Conservation (phyloP, 257 asterid genomes). For the Solanum chaucha region DNA sequence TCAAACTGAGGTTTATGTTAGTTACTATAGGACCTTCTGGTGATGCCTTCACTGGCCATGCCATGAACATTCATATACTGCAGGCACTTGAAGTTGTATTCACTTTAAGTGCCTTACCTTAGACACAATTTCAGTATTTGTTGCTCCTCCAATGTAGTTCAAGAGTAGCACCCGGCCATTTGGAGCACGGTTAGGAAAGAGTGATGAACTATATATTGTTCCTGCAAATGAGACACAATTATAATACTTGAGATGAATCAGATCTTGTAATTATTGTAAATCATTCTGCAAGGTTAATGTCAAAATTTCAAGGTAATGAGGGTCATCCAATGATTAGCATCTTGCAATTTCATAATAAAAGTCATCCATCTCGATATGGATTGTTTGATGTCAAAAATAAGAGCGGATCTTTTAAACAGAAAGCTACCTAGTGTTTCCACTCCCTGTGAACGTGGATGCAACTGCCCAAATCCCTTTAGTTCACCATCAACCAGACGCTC, state of each 20-base stretch:
- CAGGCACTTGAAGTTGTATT: background rate
- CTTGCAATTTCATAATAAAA: background rate
- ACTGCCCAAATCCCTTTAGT: constrained; percentile 94
- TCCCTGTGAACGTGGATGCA: constrained; percentile 98
- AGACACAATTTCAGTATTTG: constrained; percentile 65
- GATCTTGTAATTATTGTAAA: background rate
- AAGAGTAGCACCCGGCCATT: constrained; percentile 78
- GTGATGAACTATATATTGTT: constrained; percentile 93
- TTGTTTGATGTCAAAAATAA: background rate
- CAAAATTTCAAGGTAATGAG: background rate
- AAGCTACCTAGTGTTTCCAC: constrained; percentile 89
- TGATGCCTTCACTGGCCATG: background rate
- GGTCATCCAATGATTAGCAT: background rate
- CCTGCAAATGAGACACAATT: constrained; percentile 36
- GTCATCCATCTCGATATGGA: background rate
- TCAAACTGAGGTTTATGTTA: background rate
- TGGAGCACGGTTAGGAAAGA: constrained; percentile 97
- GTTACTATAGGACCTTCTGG: background rate
- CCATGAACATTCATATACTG: background rate
- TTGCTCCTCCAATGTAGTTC: constrained; percentile 95
- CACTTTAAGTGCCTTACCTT: constrained; percentile 39
- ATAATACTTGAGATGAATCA: background rate
- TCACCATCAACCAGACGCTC: constrained; percentile 74
- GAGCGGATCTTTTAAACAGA: background rate
- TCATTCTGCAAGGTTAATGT: background rate